A percentile compares a stretch with the other conserved stretches of the same genome.
Conservation (phyloP, 1,284 basidiomycete genomes). For the Cryptococcus amylolentus region DNA sequence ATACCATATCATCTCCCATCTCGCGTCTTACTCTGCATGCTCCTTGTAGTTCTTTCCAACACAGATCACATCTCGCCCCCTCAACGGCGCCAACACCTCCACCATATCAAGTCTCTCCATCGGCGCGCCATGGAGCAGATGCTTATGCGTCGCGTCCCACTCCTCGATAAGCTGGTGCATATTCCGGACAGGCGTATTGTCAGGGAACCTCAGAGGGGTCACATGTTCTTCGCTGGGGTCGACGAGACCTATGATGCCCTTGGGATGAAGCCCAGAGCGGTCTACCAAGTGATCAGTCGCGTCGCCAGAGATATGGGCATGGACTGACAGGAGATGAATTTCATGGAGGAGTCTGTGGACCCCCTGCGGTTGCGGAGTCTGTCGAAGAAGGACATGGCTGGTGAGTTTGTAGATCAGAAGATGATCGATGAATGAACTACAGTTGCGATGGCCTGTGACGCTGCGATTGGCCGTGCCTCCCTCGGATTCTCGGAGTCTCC, state of each 20-base stretch:
- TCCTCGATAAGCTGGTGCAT: constrained; percentile 26
- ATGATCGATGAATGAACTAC: background rate
- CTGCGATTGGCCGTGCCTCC: no score
- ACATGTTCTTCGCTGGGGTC: constrained; percentile 11
- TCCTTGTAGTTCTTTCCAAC: constrained; percentile 40
- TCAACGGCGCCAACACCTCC: constrained; percentile 27
- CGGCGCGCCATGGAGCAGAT: constrained; percentile 14
- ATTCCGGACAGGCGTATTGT: constrained; percentile 18
- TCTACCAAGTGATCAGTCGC: constrained; percentile 6
- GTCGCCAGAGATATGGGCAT: background rate
- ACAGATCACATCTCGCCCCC: constrained; percentile 33
- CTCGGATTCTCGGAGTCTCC: no score
- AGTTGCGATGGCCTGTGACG: no score
- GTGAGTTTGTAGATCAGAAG: background rate
- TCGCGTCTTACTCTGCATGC: constrained; percentile 25
- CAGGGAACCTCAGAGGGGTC: constrained; percentile 20
- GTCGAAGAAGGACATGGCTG: background rate
- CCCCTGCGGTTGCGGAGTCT: background rate
- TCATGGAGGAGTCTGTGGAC: constrained; percentile 7
- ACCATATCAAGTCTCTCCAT: constrained; percentile 23
- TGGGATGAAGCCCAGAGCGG: constrained; percentile 11
- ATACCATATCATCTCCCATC: background rate
- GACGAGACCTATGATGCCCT: constrained; percentile 19
- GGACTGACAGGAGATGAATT: constrained; percentile 10
- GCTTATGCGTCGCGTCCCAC: constrained; percentile 19